phyloP scores from a whole-genome alignment of 75 land plant species.

The Cupressus sempervirens region DNA sequence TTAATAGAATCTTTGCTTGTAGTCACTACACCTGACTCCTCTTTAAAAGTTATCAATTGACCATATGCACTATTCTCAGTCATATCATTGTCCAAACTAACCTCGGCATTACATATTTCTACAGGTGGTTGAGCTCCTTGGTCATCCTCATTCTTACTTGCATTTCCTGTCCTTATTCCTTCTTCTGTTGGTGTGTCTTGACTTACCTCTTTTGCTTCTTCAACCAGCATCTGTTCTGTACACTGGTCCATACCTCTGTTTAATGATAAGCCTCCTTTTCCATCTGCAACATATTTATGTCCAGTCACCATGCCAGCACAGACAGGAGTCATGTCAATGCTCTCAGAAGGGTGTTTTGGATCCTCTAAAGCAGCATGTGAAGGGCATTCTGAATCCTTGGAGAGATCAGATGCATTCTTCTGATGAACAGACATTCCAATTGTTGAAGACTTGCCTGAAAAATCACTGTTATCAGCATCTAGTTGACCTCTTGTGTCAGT shows the following conservation, averaged over 20 bases:
- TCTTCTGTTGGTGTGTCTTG: neutral
- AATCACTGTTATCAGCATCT: neutral
- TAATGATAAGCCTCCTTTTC: neutral
- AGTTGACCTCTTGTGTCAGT: neutral
- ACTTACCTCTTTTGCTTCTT: neutral
- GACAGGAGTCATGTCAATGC: neutral
- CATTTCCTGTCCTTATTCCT: neutral
- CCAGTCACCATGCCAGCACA: neutral
- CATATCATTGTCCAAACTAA: neutral
- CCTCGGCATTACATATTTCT: neutral
- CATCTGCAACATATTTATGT: neutral
- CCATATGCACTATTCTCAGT: slow-evolving; percentile 3
- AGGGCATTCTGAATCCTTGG: neutral
- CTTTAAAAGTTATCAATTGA: slow-evolving; percentile 6
- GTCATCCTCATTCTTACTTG: neutral
- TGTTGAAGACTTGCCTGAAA: neutral
- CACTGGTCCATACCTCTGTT: neutral
- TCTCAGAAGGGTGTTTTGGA: neutral
- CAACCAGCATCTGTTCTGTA: neutral
- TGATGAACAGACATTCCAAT: neutral
- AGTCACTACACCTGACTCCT: neutral
- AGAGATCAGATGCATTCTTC: neutral
- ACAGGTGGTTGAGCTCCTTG: neutral
- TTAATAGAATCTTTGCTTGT: neutral
- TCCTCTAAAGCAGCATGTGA: neutral